Evolutionary conservation across 495 filamentous ascomycete species (phyloP), one percentile per base, ranked within the genome.

Genomic region (Aspergillus nanangensis): DNA sequence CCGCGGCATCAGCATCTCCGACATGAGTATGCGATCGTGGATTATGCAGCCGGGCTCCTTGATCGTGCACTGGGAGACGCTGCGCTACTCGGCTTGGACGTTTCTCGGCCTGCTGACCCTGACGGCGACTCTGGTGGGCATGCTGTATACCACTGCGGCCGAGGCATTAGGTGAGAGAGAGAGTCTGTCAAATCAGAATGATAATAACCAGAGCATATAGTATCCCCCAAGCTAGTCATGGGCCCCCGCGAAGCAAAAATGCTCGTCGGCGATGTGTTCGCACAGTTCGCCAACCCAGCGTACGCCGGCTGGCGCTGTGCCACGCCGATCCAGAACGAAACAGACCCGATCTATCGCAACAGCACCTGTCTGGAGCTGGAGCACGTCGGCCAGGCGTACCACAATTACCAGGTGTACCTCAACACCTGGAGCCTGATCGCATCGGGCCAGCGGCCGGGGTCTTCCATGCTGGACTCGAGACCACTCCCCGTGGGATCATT

Each of bases 111-210:
- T 61, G 0, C 57, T 87, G 3, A 69, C 80, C 0, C 54, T 90
- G 44, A 59, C 75, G 22, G 79, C 77, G 2, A 76, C 86, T 0
- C 34, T 89, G 19, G 69, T 77, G 2, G 77, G 81, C 8, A 79
- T 83, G 66, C 61, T 89, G 7, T 91, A 89, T 54, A 87, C 84
- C 2, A 86, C 86, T 7, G 86, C 86, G 0, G 82, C 83, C 0
- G 80, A 87, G 52, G 80, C 84, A 3, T 56, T 90, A 41, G 73
- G 74, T 77, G 47, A 38, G 57, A 41, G 3, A n/a, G n/a, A n/a
- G n/a, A n/a, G n/a, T n/a, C n/a, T n/a, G n/a, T n/a, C n/a, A n/a
- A n/a, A n/a, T n/a, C n/a, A n/a, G n/a, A n/a, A n/a, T n/a, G n/a
- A n/a, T n/a, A n/a, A n/a, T n/a, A n/a, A n/a, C n/a, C n/a, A n/a